Base-by-base conservation (phyloP, 1,139 yeast species). In the Hyphopichia fennica region DNA sequence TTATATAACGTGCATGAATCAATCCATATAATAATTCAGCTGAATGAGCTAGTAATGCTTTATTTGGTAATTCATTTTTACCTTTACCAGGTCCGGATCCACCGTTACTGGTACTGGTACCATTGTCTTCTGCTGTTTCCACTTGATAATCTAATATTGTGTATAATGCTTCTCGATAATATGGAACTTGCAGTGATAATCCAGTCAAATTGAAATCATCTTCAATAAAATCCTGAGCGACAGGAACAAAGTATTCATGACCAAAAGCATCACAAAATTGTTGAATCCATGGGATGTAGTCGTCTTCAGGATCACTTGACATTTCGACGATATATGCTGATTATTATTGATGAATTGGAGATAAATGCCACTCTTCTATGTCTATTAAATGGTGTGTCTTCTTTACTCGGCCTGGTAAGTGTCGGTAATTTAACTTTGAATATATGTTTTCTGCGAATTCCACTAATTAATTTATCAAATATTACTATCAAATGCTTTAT, bases 171-270 rank as follows among this genome's bases (percentile, higher is more conserved):
- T 90, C 96, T 58, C 93, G 75, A 64, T 91, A 93, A 61, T 84
- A 87, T 8, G 98, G 96, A 4, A 93, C 96, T 49, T 87, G 82
- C 56, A 83, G 79, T 23, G 87, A 78, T 44, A 93, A 75, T 2
- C 98, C 98, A 1, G 98, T 91, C 54, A 93, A 74, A 59, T 93
- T 93, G 72, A 93, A 93, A 56, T 93, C 98, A 63, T 93, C 99
- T 56, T 91, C 97, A 50, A 93, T 89, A 61, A 90, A 93, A 41
- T 90, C 97, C 44, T 88, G 93, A 1, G 91, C 78, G 16, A 93
- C 96, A 48, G 93, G 95, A 31, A 93, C 96, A 63, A 90, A 90
- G 63, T 84, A 91, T 57, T 93, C 97, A 60, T 90, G 96, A 19
- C 96, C 96, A 56, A 87, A 88, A 50, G 84, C 75, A 36, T 88